Base-by-base conservation (phyloP, 345 rosid species). In the Garcia nutans region DNA sequence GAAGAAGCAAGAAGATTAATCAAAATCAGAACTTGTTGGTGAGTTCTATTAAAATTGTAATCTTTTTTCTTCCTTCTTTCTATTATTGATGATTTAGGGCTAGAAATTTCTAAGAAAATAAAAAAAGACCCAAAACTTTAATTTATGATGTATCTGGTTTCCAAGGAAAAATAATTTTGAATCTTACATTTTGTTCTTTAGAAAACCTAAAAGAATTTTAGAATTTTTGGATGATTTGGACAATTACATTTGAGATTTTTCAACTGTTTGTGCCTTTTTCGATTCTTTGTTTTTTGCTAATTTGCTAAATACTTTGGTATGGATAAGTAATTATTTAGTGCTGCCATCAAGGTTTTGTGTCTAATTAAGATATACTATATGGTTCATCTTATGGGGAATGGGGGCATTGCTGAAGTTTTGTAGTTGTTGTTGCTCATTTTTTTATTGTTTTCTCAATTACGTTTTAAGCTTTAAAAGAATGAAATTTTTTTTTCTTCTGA, bases 1-100 rank as follows among this genome's bases (percentile, higher is more conserved):
- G 42, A 13, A 41, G 33, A 8, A 47, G 67, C 52, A 23, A 60
- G 67, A 72, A 42, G 37, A 57, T 71, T 26, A 22, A 71, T 71
- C 31, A 7, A 8, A 6, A 73, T 73, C 59, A 6, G 41, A 23
- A 22, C 16, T 17, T 16, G 26, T 73, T 9, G 26, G 76, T 73
- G 59, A 73, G 76, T 73, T 73, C 10, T 61, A 13, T 62, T 47
- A 2, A 47, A 23, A 55, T 70, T 54, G 9, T 7, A 16, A 16
- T 20, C 6, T 23, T 59, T 13, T 10, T 72, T 41, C 23, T 37
- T 72, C n/a, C 33, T 28, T 61, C 31, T 28, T 28, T 28, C 2
- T 22, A 11, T 57, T 42, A 19, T 59, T 59, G 66, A 24, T 60
- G 58, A 23, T 23, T 28, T 72, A 62, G 50, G 67, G 67, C 10